Conservation (phyloP, 371 early-diverging fungal genomes). For the Mucor irregularis region DNA sequence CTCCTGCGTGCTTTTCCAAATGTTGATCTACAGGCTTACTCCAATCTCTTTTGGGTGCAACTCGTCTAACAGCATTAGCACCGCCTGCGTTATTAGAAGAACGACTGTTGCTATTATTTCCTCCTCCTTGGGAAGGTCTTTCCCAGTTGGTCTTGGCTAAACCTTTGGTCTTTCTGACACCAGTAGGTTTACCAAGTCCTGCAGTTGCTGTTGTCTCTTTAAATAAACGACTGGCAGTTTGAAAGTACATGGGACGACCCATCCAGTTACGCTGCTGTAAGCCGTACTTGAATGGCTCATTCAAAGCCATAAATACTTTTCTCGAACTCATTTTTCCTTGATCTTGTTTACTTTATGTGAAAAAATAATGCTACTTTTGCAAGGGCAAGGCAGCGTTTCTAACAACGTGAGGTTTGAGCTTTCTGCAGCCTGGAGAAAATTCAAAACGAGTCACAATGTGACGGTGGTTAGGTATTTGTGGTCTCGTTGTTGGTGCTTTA, state of each 20-base stretch:
- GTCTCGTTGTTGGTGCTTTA: too few relatives aligned
- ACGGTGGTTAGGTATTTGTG: too few relatives aligned
- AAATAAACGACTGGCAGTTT: background rate
- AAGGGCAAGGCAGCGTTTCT: too few relatives aligned
- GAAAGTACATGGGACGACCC: conserved; percentile 10
- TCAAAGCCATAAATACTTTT: background rate
- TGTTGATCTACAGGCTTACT: conserved; percentile 31
- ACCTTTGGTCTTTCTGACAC: background rate
- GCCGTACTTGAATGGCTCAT: background rate
- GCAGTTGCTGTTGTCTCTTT: background rate
- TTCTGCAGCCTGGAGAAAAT: too few relatives aligned
- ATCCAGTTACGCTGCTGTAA: conserved; percentile 6
- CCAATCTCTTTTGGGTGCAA: conserved; percentile 36
- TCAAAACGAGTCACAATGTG: too few relatives aligned
- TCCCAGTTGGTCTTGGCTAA: conserved; percentile 9
- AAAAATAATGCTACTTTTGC: too few relatives aligned
- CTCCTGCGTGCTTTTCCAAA: conserved; percentile 32
- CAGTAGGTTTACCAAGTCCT: conserved; percentile 7
- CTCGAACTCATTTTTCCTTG: background rate
- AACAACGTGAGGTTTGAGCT: too few relatives aligned
- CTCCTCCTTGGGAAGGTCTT: background rate
- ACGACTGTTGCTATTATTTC: too few relatives aligned
- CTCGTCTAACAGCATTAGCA: conserved; percentile 2
- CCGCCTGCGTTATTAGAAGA: background rate
- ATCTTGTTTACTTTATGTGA: too few relatives aligned